These are phyloP conservation scores for Alternaria longipes DNA, from an alignment of 2,329 filamentous ascomycete genomes.

Conservation along the genomic window DNA sequence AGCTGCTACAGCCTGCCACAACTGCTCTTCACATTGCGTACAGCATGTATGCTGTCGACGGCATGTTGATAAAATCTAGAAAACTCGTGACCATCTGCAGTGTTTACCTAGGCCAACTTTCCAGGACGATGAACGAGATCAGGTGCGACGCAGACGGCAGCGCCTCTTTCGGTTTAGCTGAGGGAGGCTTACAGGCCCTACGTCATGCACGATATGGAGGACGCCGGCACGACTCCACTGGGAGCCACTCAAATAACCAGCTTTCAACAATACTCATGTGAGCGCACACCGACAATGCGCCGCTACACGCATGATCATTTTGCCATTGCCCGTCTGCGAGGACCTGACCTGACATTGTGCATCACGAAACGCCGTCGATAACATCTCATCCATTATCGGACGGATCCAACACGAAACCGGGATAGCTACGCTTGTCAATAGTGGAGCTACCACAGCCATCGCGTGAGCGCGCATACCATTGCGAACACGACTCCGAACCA, in stretches of 20 bases:
- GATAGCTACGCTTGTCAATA: slow-evolving; percentile 13
- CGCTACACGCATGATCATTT: not conserved
- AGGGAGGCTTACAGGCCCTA: slow-evolving; percentile 1
- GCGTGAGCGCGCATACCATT: slow-evolving; percentile 8
- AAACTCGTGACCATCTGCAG: not conserved
- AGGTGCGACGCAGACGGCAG: slow-evolving; percentile 1
- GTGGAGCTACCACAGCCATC: slow-evolving; percentile 15
- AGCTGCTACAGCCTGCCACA: not conserved
- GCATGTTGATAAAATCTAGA: not conserved
- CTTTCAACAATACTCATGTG: slow-evolving; percentile 10
- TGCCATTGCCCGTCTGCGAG: not conserved
- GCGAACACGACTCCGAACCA: slow-evolving; percentile 5
- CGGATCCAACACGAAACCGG: slow-evolving; percentile 9
- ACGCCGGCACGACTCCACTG: slow-evolving; percentile 9
- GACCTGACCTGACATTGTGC: not conserved
- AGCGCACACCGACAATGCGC: slow-evolving; percentile 12
- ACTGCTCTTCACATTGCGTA: not conserved
- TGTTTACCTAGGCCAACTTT: not conserved
- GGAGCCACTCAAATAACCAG: slow-evolving; percentile 8
- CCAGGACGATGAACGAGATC: not conserved
- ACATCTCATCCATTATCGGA: slow-evolving; percentile 2
- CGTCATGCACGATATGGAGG: slow-evolving; percentile 13
- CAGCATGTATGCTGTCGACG: not conserved
- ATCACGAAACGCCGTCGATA: not conserved
- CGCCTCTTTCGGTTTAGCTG: slow-evolving; percentile 6